phyloP scores from a whole-genome alignment of 2,329 filamentous ascomycete species.

The Hypoxylon sp. region DNA sequence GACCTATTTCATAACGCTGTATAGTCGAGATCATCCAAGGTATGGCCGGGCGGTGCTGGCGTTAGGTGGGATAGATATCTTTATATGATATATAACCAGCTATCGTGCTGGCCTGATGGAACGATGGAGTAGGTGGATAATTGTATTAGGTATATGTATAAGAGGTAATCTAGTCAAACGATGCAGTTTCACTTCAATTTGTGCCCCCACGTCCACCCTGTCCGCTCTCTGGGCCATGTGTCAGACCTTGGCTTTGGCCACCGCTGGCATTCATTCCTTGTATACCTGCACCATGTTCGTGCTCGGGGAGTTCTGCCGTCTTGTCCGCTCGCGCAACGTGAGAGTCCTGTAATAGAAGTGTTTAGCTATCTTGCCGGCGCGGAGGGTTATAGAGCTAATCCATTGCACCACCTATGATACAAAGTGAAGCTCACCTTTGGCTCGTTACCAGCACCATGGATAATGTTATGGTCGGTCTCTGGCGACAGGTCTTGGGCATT shows the following conservation, averaged over 20 bases:
- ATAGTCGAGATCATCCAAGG: constrained; percentile 59
- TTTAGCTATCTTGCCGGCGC: constrained; percentile 1
- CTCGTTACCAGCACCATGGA: constrained; percentile 60
- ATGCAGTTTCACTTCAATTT: constrained; percentile 7
- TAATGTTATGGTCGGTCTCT: constrained; percentile 59
- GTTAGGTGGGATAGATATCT: constrained; percentile 62
- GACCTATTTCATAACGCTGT: constrained; percentile 56
- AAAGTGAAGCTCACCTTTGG: constrained; percentile 54
- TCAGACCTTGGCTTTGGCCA: constrained; percentile 61
- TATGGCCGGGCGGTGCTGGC: constrained; percentile 62
- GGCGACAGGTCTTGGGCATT: constrained; percentile 58
- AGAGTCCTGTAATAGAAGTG: constrained; percentile 34
- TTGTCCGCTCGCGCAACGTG: constrained; percentile 65
- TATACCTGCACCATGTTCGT: constrained; percentile 62
- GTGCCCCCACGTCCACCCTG: constrained; percentile 56
- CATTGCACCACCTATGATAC: neutral
- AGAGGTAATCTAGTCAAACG: neutral
- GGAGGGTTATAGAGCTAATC: neutral
- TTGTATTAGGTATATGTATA: constrained; percentile 55
- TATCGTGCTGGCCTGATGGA: constrained; percentile 65
- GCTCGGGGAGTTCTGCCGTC: constrained; percentile 64
- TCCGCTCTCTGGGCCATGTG: constrained; percentile 58
- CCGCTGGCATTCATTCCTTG: constrained; percentile 60
- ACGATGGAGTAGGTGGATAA: constrained; percentile 61
- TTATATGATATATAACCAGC: constrained; percentile 66